Conservation (phyloP, 1,284 basidiomycete genomes). For the Microbotryomycetes sp. region DNA sequence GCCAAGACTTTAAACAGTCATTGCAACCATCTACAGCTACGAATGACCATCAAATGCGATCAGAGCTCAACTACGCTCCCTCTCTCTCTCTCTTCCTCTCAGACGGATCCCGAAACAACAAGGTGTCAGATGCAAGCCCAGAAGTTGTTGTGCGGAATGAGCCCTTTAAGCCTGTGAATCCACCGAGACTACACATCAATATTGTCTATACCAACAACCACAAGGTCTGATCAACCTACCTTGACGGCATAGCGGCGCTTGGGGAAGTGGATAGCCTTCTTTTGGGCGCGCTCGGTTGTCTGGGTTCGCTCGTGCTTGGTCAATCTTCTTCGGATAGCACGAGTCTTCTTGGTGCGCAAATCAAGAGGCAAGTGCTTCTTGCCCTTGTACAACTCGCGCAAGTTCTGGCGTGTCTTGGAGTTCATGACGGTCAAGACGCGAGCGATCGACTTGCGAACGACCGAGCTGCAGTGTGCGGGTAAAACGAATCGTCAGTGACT, state of each 20-base stretch:
- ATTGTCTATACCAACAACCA: no score
- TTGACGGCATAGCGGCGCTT: constrained; percentile 27
- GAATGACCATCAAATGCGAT: no score
- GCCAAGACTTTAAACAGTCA: no score
- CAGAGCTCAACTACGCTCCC: no score
- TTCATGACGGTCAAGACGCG: constrained; percentile 98
- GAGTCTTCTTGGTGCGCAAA: constrained; percentile 96
- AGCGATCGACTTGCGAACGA: constrained; percentile 98
- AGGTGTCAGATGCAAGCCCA: no score
- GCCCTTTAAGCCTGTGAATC: no score
- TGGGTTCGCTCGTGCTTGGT: constrained; percentile 77
- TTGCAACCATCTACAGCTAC: no score
- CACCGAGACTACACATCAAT: no score
- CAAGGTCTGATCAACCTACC: background rate
- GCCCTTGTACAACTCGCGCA: constrained; percentile 95
- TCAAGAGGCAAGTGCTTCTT: constrained; percentile 98
- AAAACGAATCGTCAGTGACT: background rate
- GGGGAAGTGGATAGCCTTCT: constrained; percentile 92
- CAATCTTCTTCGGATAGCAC: constrained; percentile 92
- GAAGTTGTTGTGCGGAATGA: no score
- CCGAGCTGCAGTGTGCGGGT: constrained; percentile 55
- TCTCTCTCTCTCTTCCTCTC: no score
- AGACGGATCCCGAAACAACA: no score
- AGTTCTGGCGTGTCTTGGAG: constrained; percentile 94
- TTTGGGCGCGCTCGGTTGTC: constrained; percentile 83